Conservation (phyloP, 1,139 yeast species). For the Zygosaccharomyces sapae region DNA sequence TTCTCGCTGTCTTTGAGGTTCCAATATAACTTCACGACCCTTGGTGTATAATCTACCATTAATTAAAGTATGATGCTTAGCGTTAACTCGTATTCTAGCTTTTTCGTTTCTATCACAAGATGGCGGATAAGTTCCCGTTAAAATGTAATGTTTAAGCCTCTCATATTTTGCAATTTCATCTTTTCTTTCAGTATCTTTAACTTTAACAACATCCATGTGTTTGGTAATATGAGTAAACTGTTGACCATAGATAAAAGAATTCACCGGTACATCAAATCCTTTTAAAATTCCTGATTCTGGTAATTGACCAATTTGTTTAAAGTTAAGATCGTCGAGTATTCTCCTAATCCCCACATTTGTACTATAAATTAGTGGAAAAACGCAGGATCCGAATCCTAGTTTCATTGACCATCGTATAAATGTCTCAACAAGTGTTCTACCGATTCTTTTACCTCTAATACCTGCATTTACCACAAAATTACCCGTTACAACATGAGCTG, state of each 20-base stretch:
- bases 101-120: slow-evolving; percentile 78
- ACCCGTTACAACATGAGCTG: slow-evolving; percentile 87
- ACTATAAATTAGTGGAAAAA: slow-evolving; percentile 84
- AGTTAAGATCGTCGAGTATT: slow-evolving; percentile 75
- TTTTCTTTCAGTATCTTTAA: slow-evolving; percentile 29
- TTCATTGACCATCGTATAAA: slow-evolving; percentile 87
- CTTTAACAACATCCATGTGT: slow-evolving; percentile 30
- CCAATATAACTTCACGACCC: slow-evolving; percentile 77
- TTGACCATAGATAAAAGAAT: slow-evolving; percentile 69
- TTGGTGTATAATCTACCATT: slow-evolving; percentile 40
- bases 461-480: slow-evolving; percentile 88
- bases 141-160: slow-evolving; percentile 70
- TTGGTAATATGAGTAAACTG: slow-evolving; percentile 40
- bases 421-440: slow-evolving; percentile 76
- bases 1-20: slow-evolving; percentile 66
- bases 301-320: slow-evolving; percentile 71
- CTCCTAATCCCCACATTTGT: slow-evolving; percentile 78
- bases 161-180: slow-evolving; percentile 49
- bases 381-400: slow-evolving; percentile 77
- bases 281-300: slow-evolving; percentile 83
- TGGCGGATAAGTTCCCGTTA: slow-evolving; percentile 83
- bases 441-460: slow-evolving; percentile 89
- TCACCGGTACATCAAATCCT: slow-evolving; percentile 79
- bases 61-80: slow-evolving; percentile 40
- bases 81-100: slow-evolving; percentile 74